Base-by-base conservation (phyloP, 2,329 filamentous ascomycete genomes). In the Whalleya microplaca region DNA sequence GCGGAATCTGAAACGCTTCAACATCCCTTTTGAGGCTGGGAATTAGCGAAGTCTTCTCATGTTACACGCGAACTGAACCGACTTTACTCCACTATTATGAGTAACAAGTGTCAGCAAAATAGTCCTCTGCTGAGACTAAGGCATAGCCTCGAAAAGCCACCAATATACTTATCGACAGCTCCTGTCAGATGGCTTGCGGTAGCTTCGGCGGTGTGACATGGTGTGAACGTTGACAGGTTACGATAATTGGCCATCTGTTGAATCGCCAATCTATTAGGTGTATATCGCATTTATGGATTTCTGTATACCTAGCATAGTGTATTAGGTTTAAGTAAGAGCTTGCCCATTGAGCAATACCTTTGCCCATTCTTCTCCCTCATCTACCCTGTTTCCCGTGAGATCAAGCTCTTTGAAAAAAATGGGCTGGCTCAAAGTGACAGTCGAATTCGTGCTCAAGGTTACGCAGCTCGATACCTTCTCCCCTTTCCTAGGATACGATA, bases 401-500 rank as follows among this genome's bases (percentile, higher is more conserved):
- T 9, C 23, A 27, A 8, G 8, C 8, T 41, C 12, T 9, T 29
- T 40, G 42, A 51, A 56, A 27, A 51, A 56, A 45, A 56, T 59
- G 59, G 48, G 58, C 45, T 64, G 61, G 61, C 45, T 64, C 20
- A 59, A 56, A 52, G 45, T 51, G 2, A 58, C 59, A 14, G 14
- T 62, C 16, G 54, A 62, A 6, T 64, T 62, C 37, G 45, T 53
- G 29, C 44, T 64, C 16, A 55, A 53, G 37, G 41, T 55, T 29
- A 57, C 54, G 2, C 56, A 62, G 21, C 51, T 64, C 2, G 53
- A 55, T 10, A 40, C 48, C 32, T 53, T 61, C 21, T 48, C 53
- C 12, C 21, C 45, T 18, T 41, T 56, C 37, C 37, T 51, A 9
- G 43, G 45, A 21, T 48, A 51, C 20, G 53, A 53, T 19, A 43